Evolutionary conservation across 73 alveolate species (phyloP), one percentile per base, ranked within the genome.

Genomic region (Paramecium octaurelia): DNA sequence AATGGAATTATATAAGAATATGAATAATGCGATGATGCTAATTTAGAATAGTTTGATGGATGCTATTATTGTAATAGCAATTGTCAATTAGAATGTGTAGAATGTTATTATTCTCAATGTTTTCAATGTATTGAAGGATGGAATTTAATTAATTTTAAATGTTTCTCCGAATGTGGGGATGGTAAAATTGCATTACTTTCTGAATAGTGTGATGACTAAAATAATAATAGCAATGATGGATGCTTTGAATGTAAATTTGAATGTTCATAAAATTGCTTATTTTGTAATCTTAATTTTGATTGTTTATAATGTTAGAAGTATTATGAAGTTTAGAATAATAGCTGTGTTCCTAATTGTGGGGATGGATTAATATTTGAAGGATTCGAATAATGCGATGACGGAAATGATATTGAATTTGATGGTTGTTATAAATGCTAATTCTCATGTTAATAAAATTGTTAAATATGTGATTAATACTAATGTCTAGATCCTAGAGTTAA

Each of bases 191-290:
- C 86, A 14, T 31, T 38, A 29, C 6, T 6, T 20, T 29, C 46
- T 4, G 80, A 71, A 38, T 27, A 71, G 34, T 71, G 86, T 71
- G 86, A 71, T 71, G 86, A 71, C 34, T 24, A 34, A 64, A 64
- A 64, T 64, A 2, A 20, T 3, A 16, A 21, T 8, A 9, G 29
- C 2, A 16, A 24, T 14, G 59, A 71, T 29, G 86, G 86, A 24
- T 71, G 86, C 34, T 71, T 2, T 24, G 58, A 71, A 9, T 60
- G 80, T 23, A 60, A 23, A 60, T 60, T 60, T 27, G 36, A 60
- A 23, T 60, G 80, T 20, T 0, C 18, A 9, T 24, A 60, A 21
- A 60, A 60, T 60, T 60, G 80, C 7, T 21, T 27, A n/a, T 8
- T 21, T 60, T 60, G 80, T 60, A 6, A 27, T 60, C 18, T 5